Conservation (phyloP, 495 filamentous ascomycete species). For the Daldinia loculata region DNA sequence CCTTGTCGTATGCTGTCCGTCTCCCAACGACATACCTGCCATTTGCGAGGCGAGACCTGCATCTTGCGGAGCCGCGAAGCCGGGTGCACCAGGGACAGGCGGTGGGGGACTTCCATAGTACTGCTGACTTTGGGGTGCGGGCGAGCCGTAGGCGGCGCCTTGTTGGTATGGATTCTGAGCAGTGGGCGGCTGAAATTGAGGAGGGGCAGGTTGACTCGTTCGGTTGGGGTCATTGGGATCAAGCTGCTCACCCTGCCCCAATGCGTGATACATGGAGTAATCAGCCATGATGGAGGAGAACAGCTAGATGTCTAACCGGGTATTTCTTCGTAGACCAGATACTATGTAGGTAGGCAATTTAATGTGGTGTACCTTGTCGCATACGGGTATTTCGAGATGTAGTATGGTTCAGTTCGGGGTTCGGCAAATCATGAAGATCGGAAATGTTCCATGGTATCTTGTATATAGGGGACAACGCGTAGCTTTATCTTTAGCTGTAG, state of each 20-base stretch:
- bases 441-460: conserved; percentile 35
- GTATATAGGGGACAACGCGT: neutral
- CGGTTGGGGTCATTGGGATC: conserved; percentile 71
- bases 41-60: conserved; percentile 83
- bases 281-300: conserved; percentile 67
- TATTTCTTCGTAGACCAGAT: neutral
- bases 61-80: conserved; percentile 53
- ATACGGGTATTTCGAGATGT: conserved; percentile 4
- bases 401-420: conserved; percentile 14
- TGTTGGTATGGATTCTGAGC: conserved; percentile 69
- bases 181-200: conserved; percentile 63
- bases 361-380: conserved; percentile 7
- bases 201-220: conserved; percentile 64
- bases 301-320: neutral
- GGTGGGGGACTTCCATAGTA: conserved; percentile 49
- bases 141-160: conserved; percentile 57
- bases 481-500: neutral
- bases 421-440: conserved; percentile 34
- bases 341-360: neutral
- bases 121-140: conserved; percentile 47
- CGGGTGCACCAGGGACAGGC: conserved; percentile 44
- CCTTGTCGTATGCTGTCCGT: conserved; percentile 57
- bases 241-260: conserved; percentile 67
- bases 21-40: conserved; percentile 78
- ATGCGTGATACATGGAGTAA: conserved; percentile 78